Evolutionary conservation across 441 rosid species (phyloP).

Genomic region (Viola pubescens): DNA sequence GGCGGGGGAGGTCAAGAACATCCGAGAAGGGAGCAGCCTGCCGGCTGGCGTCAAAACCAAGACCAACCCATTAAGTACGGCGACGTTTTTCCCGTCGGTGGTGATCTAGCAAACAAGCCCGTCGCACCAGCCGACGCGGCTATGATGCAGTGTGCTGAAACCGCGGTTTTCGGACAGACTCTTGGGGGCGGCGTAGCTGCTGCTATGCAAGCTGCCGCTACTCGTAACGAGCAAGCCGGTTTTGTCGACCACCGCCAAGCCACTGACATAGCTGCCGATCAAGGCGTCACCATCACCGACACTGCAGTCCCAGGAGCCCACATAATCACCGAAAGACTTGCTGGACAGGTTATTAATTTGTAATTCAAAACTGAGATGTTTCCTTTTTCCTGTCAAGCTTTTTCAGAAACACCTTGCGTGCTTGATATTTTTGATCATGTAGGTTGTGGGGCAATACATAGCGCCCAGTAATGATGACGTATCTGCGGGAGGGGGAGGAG

Average conservation of each 20-base stretch:
- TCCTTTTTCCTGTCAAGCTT: neutral
- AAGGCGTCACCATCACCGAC: conserved; percentile 48
- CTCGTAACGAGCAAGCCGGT: conserved; percentile 41
- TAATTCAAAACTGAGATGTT: neutral
- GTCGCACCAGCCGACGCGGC: conserved; percentile 57
- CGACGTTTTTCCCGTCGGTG: conserved; percentile 44
- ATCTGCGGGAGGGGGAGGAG: neutral
- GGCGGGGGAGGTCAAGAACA: neutral
- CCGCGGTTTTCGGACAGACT: conserved; percentile 42
- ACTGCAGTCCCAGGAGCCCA: conserved; percentile 48
- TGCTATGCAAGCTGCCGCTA: conserved; percentile 61
- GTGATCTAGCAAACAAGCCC: conserved; percentile 39
- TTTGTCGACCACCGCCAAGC: conserved; percentile 34
- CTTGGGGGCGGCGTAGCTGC: conserved; percentile 64
- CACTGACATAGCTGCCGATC: conserved; percentile 27
- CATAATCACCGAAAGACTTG: conserved; percentile 53
- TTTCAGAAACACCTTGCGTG: neutral
- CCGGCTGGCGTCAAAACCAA: neutral
- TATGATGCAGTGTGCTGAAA: conserved; percentile 67
- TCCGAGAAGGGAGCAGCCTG: neutral
- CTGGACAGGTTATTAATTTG: conserved; percentile 40
- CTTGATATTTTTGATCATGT: neutral
- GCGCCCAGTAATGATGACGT: conserved; percentile 25
- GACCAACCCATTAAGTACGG: conserved; percentile 45
- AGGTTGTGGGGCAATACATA: conserved; percentile 51